Evolutionary conservation across 768 basidiomycete genomes (phyloP).

Genomic region (Tricholomella constricta): DNA sequence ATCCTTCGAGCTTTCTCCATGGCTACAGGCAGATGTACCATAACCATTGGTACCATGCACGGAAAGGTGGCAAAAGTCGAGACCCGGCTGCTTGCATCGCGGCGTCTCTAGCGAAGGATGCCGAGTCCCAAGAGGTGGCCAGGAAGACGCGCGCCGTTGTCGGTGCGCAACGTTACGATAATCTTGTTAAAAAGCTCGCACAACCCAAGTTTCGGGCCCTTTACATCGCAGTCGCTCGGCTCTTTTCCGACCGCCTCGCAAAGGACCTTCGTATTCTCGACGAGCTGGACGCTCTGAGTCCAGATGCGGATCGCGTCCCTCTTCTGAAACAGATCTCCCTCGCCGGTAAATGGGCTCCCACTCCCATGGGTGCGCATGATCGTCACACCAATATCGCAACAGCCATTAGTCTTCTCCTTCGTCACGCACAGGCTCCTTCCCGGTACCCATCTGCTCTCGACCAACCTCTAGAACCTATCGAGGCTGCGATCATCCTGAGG

Average conservation of each 20-base stretch:
- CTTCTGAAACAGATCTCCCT: conserved; percentile 51
- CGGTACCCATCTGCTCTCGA: conserved; percentile 34
- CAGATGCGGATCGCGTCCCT: conserved; percentile 26
- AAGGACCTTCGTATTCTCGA: conserved; percentile 47
- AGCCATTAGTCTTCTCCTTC: conserved; percentile 58
- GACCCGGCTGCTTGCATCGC: conserved; percentile 25
- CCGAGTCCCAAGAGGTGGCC: conserved; percentile 22
- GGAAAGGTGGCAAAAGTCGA: conserved; percentile 9
- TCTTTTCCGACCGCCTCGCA: conserved; percentile 55
- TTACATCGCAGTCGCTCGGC: conserved; percentile 60
- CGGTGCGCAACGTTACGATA: conserved; percentile 31
- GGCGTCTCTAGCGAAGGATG: conserved; percentile 16
- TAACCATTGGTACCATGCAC: background rate
- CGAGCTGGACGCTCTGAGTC: conserved; percentile 35
- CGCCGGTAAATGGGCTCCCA: conserved; percentile 73
- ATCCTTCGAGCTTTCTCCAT: conserved; percentile 31
- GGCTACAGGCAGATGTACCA: conserved; percentile 16
- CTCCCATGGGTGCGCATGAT: conserved; percentile 60
- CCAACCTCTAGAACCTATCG: conserved; percentile 26
- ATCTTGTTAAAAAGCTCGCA: conserved; percentile 41
- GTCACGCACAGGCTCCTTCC: conserved; percentile 32
- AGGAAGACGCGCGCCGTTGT: conserved; percentile 23
- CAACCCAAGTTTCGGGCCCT: conserved; percentile 60
- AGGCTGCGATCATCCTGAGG: conserved; percentile 46
- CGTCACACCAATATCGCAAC: conserved; percentile 64